phyloP scores from a whole-genome alignment of 192 early-diverging fungal genomes.

The Cetraspora pellucida region DNA sequence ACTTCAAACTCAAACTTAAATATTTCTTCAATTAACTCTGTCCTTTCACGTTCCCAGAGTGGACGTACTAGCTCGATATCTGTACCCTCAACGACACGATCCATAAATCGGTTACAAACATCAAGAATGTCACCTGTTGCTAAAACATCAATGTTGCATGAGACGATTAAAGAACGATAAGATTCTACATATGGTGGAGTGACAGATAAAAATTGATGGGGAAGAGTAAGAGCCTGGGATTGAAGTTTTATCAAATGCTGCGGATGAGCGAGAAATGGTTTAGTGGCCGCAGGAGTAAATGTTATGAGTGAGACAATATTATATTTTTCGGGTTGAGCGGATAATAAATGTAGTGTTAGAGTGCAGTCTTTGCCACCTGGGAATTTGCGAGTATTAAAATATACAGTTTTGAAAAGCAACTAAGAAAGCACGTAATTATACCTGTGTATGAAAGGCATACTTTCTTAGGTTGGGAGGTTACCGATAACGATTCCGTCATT shows the following conservation, averaged over 20 bases:
- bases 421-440: neutral
- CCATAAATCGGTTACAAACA: constrained; percentile 65
- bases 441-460: constrained; percentile 27
- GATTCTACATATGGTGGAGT: constrained; percentile 17
- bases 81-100: constrained; percentile 51
- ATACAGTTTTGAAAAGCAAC: neutral
- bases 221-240: neutral
- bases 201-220: constrained; percentile 6
- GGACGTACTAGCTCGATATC: constrained; percentile 54
- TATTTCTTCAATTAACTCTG: constrained; percentile 49
- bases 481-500: too few relatives aligned
- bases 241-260: constrained; percentile 12
- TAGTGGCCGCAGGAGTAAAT: constrained; percentile 5
- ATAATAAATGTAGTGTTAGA: constrained; percentile 23
- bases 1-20: constrained; percentile 43
- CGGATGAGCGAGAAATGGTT: constrained; percentile 16
- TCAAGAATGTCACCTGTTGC: constrained; percentile 58
- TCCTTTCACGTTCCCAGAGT: constrained; percentile 55
- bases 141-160: neutral
- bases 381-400: neutral
- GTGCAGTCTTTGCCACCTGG: constrained; percentile 17
- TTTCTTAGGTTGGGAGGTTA: neutral
- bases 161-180: constrained; percentile 4
- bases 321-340: neutral
- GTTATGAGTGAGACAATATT: constrained; percentile 8